Conservation (phyloP, 768 basidiomycete species). For the Podaxis carcinomalis region DNA sequence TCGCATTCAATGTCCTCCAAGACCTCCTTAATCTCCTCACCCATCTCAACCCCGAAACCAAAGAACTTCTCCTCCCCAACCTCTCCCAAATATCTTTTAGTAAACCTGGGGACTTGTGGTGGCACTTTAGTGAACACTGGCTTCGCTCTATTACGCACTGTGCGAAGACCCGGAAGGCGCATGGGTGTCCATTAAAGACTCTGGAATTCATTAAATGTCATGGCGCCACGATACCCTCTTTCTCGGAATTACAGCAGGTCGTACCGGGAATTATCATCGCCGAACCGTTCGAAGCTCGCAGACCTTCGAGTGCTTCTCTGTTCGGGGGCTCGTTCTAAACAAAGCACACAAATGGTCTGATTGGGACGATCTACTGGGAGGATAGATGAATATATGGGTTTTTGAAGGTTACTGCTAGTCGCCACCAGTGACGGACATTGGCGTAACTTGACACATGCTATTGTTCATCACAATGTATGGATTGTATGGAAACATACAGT, state of each 20-base stretch:
- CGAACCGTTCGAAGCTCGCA: constrained; percentile 5
- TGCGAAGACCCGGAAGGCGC: constrained; percentile 13
- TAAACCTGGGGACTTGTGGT: constrained; percentile 28
- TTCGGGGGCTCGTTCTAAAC: constrained; percentile 6
- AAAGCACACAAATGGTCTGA: background rate
- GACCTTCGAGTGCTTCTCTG: background rate
- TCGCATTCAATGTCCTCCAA: constrained; percentile 26
- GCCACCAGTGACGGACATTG: background rate
- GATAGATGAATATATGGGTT: background rate
- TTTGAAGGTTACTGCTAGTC: too few species aligned
- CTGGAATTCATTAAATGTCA: constrained; percentile 26
- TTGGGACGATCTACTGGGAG: background rate
- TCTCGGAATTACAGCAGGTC: constrained; percentile 7
- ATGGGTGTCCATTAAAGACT: constrained; percentile 14
- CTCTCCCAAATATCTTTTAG: constrained; percentile 27
- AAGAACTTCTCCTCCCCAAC: constrained; percentile 19
- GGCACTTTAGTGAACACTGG: constrained; percentile 29
- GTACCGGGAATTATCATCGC: constrained; percentile 9
- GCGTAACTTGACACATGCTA: background rate
- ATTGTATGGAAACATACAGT: background rate
- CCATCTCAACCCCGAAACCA: background rate
- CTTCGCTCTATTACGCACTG: constrained; percentile 16
- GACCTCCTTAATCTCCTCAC: constrained; percentile 21
- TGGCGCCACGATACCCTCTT: constrained; percentile 13
- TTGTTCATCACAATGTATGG: background rate